Conservation (phyloP, 139 green algal species). For the Raphidocelis subcapitata region DNA sequence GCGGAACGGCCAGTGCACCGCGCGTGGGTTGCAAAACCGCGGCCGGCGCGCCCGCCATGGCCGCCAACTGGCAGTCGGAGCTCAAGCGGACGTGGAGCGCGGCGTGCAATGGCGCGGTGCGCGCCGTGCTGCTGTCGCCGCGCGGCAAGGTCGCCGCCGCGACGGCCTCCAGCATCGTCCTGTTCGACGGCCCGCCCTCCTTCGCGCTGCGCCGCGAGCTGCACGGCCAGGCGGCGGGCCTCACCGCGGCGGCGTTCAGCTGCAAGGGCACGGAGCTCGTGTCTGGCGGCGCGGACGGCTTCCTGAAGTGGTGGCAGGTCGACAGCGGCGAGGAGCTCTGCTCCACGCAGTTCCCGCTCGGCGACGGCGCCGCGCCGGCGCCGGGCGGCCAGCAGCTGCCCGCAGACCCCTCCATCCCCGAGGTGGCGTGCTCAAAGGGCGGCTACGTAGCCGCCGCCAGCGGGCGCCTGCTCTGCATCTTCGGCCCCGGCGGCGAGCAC, state of each 20-base stretch:
- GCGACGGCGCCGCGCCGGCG: no score
- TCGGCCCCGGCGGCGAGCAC: conserved; percentile 42
- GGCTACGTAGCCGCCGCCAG: conserved; percentile 40
- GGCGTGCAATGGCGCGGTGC: conserved; percentile 11
- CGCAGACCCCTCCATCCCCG: conserved; percentile 29
- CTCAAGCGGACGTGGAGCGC: conserved; percentile 25
- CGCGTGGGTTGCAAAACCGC: no score
- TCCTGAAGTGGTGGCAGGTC: conserved; percentile 59
- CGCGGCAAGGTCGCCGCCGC: conserved; percentile 33
- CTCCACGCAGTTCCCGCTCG: conserved; percentile 37
- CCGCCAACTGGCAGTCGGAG: conserved; percentile 11
- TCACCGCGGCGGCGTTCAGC: conserved; percentile 37
- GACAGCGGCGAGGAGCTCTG: conserved; percentile 39
- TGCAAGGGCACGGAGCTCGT: conserved; percentile 35
- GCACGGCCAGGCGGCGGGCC: conserved; percentile 17
- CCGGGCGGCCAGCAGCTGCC: no score
- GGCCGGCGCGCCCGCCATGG: no score
- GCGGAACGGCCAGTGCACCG: no score
- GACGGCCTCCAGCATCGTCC: conserved; percentile 12
- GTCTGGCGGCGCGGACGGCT: conserved; percentile 40
- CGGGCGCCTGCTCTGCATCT: conserved; percentile 44
- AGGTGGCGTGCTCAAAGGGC: conserved; percentile 25
- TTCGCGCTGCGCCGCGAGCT: conserved; percentile 32
- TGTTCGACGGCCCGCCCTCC: conserved; percentile 23
- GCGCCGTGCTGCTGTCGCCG: conserved; percentile 27